These are phyloP conservation scores for Quillaja saponaria DNA, from an alignment of 306 rosid genomes.

Conservation along the genomic window DNA sequence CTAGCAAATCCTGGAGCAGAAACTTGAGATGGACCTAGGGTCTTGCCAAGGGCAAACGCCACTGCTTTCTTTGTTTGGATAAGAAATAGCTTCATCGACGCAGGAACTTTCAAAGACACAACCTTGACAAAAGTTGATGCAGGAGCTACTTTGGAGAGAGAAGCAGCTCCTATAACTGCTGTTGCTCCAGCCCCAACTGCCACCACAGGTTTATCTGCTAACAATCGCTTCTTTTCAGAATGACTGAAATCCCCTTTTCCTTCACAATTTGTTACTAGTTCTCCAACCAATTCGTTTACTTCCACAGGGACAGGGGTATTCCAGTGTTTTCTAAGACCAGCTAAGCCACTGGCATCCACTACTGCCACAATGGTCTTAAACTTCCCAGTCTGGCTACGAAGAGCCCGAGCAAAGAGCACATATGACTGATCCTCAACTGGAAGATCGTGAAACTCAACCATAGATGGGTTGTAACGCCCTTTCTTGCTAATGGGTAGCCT, in stretches of 20 bases:
- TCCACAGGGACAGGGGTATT: conserved; percentile 60
- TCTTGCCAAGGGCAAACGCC: conserved; percentile 45
- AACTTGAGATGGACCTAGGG: conserved; percentile 50
- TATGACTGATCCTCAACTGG: conserved; percentile 63
- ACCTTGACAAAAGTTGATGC: conserved; percentile 62
- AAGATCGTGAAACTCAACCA: conserved; percentile 56
- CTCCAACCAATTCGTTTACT: conserved; percentile 54
- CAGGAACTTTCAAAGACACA: conserved; percentile 54
- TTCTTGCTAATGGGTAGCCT: conserved; percentile 36
- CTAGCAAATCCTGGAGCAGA: conserved; percentile 56
- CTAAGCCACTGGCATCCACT: conserved; percentile 67
- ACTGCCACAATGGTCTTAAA: conserved; percentile 73
- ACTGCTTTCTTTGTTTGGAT: conserved; percentile 59
- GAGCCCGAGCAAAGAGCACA: conserved; percentile 59
- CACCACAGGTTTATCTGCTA: conserved; percentile 61
- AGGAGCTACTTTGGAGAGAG: conserved; percentile 68
- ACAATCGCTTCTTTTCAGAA: conserved; percentile 42
- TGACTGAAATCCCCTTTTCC: conserved; percentile 42
- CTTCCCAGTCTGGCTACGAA: conserved; percentile 60
- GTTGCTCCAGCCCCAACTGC: conserved; percentile 90
- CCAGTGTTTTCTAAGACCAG: conserved; percentile 82
- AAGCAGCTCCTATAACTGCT: conserved; percentile 73
- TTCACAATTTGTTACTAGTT: conserved; percentile 43
- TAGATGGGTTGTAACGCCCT: conserved; percentile 17
- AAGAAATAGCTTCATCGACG: conserved; percentile 53